These are phyloP conservation scores for Herpetomonas samuelpessoai DNA, from an alignment of 208 protist genomes.

Conservation along the genomic window DNA sequence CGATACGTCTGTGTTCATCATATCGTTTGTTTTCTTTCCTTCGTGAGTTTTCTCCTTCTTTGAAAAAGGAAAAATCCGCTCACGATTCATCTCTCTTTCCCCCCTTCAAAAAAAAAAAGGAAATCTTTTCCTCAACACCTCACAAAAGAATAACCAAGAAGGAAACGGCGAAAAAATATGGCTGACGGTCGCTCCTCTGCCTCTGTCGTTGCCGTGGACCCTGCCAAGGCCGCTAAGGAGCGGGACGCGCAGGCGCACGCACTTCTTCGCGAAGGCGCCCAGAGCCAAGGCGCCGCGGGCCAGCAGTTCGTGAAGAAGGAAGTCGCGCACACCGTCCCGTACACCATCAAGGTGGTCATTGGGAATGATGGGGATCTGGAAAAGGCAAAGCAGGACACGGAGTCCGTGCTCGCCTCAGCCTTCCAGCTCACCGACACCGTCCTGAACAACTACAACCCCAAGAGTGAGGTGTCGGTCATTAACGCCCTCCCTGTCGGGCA, in stretches of 20 bases:
- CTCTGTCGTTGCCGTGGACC: conserved; percentile 51
- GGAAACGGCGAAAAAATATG: no score
- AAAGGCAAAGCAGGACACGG: conserved; percentile 13
- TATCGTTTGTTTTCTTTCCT: no score
- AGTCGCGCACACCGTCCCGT: conserved; percentile 26
- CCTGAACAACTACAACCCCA: conserved; percentile 61
- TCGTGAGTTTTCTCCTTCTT: no score
- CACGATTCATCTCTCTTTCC: no score
- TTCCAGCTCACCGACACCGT: conserved; percentile 38
- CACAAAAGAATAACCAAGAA: no score
- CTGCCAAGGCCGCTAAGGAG: conserved; percentile 44
- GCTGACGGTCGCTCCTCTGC: conserved; percentile 50
- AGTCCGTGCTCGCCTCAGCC: conserved; percentile 20
- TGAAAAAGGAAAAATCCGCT: no score
- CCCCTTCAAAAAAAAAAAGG: no score
- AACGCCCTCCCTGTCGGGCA: conserved; percentile 39
- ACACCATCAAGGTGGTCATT: conserved; percentile 27
- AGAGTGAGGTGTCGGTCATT: conserved; percentile 57
- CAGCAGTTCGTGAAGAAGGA: conserved; percentile 14
- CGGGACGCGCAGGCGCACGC: conserved; percentile 48
- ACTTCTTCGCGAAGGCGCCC: conserved; percentile 8
- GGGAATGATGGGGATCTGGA: conserved; percentile 10
- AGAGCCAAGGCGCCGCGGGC: conserved; percentile 1
- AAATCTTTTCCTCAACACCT: no score
- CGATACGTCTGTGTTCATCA: no score